Percentiles rank a stretch among this genome's conserved stretches.
Evolutionary conservation across 1,284 basidiomycete genomes (phyloP).

Genomic region (Microbotryum violaceum): DNA sequence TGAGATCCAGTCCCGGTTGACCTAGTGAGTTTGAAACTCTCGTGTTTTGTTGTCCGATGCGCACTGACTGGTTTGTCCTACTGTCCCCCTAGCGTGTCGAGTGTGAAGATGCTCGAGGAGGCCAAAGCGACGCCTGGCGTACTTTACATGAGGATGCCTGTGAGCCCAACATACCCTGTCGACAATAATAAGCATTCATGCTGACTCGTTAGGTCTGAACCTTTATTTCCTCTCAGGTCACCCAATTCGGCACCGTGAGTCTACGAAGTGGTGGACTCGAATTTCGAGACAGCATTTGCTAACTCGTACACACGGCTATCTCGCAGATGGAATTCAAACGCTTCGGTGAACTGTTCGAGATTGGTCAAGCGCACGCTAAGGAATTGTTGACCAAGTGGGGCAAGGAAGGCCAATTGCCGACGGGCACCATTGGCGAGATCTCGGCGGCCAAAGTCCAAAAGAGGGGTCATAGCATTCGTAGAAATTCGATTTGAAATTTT

Average conservation of each 20-base stretch:
- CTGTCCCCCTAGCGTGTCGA: slow-evolving; percentile 66
- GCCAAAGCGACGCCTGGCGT: slow-evolving; percentile 82
- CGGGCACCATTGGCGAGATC: slow-evolving; percentile 51
- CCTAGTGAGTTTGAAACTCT: slow-evolving; percentile 60
- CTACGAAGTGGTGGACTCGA: neutral
- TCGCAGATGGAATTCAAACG: slow-evolving; percentile 58
- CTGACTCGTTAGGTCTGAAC: neutral
- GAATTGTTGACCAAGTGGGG: slow-evolving; percentile 70
- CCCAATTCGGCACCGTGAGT: slow-evolving; percentile 30
- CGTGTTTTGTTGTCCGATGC: neutral
- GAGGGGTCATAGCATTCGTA: slow-evolving; percentile 63
- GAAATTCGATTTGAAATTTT: slow-evolving; percentile 55
- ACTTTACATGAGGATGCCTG: slow-evolving; percentile 91
- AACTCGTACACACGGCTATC: neutral
- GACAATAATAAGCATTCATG: too few species aligned
- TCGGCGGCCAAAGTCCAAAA: slow-evolving; percentile 48
- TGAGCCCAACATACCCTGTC: slow-evolving; percentile 53
- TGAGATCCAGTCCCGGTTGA: slow-evolving; percentile 89
- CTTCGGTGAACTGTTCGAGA: slow-evolving; percentile 56
- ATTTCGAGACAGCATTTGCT: neutral
- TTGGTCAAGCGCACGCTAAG: slow-evolving; percentile 70
- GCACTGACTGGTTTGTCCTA: slow-evolving; percentile 9
- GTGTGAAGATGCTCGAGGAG: slow-evolving; percentile 87
- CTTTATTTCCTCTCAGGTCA: slow-evolving; percentile 7
- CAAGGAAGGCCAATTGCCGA: slow-evolving; percentile 70